Conservation (phyloP, 345 rosid genomes). For the Populus alba region DNA sequence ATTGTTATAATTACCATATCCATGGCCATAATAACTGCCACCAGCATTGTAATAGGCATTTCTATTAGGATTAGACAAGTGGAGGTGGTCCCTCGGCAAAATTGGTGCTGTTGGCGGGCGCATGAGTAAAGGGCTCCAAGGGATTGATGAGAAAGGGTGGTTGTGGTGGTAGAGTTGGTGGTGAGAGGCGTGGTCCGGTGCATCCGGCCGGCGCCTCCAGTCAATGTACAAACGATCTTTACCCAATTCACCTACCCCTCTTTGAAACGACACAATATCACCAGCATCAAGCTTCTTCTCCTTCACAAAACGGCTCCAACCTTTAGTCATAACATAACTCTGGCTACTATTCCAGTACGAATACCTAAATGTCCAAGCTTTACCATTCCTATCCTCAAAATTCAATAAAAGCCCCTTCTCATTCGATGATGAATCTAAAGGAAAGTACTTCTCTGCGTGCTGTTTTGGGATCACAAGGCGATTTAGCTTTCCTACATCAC, state of each 20-base stretch:
- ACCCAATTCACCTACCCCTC: slow-evolving; percentile 62
- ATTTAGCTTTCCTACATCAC: slow-evolving; percentile 68
- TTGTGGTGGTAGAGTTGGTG: slow-evolving; percentile 9
- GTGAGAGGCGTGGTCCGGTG: slow-evolving; percentile 23
- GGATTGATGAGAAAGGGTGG: slow-evolving; percentile 34
- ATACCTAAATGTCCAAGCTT: slow-evolving; percentile 81
- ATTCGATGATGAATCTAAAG: slow-evolving; percentile 64
- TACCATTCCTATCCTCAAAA: slow-evolving; percentile 76
- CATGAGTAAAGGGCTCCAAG: slow-evolving; percentile 49
- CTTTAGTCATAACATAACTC: slow-evolving; percentile 96
- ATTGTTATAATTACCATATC: slow-evolving; percentile 13
- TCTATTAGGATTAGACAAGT: slow-evolving; percentile 19
- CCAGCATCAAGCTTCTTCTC: slow-evolving; percentile 93
- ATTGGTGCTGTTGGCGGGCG: slow-evolving; percentile 26
- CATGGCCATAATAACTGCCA: slow-evolving; percentile 15
- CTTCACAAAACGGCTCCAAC: slow-evolving; percentile 96
- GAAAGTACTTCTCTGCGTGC: slow-evolving; percentile 81
- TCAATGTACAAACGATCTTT: slow-evolving; percentile 69
- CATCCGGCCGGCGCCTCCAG: slow-evolving; percentile 71
- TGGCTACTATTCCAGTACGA: slow-evolving; percentile 97
- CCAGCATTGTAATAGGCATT: slow-evolving; percentile 11
- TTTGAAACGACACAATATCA: slow-evolving; percentile 73
- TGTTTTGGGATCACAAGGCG: slow-evolving; percentile 62
- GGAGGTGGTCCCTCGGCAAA: slow-evolving; percentile 24
- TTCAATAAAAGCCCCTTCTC: slow-evolving; percentile 81